Evolutionary conservation across 2,329 filamentous ascomycete species (phyloP).

Genomic region (Trichophyton equinum): DNA sequence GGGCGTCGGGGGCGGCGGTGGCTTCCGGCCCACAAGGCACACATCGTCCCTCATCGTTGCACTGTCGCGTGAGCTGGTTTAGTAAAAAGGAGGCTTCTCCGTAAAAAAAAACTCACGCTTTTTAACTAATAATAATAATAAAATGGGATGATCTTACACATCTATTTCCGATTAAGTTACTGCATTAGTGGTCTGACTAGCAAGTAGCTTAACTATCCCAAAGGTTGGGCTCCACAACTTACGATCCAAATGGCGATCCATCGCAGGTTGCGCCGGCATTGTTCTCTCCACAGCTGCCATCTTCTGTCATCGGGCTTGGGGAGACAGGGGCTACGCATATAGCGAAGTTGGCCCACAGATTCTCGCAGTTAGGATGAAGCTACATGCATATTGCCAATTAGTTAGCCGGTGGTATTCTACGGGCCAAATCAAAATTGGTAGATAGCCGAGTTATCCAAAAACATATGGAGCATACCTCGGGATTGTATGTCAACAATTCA

Average conservation of each 20-base stretch:
- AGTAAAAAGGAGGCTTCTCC: neutral
- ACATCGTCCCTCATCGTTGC: slow-evolving; percentile 1
- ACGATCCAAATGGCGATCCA: slow-evolving; percentile 10
- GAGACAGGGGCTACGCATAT: slow-evolving; percentile 13
- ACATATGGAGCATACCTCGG: slow-evolving; percentile 4
- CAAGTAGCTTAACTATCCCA: neutral
- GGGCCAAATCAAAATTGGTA: neutral
- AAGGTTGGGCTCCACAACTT: neutral
- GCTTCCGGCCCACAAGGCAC: neutral
- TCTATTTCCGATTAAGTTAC: neutral
- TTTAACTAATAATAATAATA: neutral
- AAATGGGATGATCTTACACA: slow-evolving; percentile 1
- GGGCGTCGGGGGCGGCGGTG: neutral
- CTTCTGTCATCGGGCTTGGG: slow-evolving; percentile 1
- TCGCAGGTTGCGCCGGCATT: slow-evolving; percentile 7
- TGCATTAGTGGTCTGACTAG: neutral
- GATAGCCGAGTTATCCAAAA: neutral
- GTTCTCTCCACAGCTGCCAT: slow-evolving; percentile 7
- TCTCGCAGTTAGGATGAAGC: slow-evolving; percentile 11
- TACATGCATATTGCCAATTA: neutral
- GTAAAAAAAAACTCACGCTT: neutral
- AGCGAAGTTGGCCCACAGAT: slow-evolving; percentile 13
- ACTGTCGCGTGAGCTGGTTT: neutral
- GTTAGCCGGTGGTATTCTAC: neutral
- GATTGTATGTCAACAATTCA: slow-evolving; percentile 11